Evolutionary conservation across 1,284 basidiomycete genomes (phyloP).

Genomic region (Xerocomus minutiporus): DNA sequence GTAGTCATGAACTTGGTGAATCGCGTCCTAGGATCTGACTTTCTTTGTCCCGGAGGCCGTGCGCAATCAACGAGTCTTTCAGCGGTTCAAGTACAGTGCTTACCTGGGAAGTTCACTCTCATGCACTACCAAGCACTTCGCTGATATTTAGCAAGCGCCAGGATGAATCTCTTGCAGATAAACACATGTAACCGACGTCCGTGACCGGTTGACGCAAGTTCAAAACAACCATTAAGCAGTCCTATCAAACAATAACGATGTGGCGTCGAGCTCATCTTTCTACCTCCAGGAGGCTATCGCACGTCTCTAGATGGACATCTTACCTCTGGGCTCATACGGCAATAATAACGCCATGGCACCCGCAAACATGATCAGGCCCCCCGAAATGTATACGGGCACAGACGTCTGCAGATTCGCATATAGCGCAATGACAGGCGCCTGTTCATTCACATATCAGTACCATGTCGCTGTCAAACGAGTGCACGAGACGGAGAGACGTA

Average conservation of each 20-base stretch:
- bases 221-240: too few species aligned
- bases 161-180: too few species aligned
- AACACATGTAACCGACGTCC: too few species aligned
- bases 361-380: slow-evolving; percentile 63
- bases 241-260: not conserved
- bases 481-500: slow-evolving; percentile 20
- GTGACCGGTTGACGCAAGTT: too few species aligned
- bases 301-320: slow-evolving; percentile 49
- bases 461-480: not conserved
- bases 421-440: slow-evolving; percentile 72
- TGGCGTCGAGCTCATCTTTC: not conserved
- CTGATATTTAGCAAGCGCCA: too few species aligned
- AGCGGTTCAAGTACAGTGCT: too few species aligned
- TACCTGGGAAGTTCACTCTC: too few species aligned
- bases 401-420: slow-evolving; percentile 63
- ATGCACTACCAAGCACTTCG: too few species aligned
- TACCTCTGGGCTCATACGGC: slow-evolving; percentile 72
- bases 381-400: slow-evolving; percentile 75
- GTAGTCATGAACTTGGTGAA: too few species aligned
- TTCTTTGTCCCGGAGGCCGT: too few species aligned
- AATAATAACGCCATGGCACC: slow-evolving; percentile 65
- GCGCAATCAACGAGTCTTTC: too few species aligned
- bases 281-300: not conserved
- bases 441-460: not conserved
- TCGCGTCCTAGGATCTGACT: too few species aligned